These are phyloP conservation scores for Teratosphaeria viscida DNA, from an alignment of 2,329 filamentous ascomycete species.

Conservation along the genomic window DNA sequence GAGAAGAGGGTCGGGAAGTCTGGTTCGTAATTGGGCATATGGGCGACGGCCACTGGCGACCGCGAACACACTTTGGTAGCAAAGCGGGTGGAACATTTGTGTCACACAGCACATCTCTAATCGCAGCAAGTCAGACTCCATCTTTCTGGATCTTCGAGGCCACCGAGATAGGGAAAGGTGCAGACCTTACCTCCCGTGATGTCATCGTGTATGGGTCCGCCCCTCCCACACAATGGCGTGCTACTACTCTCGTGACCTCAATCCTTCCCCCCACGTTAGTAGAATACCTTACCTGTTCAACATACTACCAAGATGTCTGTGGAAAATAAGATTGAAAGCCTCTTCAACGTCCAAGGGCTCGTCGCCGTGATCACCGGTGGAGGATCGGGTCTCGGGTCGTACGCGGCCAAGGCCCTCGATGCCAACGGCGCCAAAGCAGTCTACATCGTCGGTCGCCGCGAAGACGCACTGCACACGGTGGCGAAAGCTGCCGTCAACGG, in stretches of 20 bases:
- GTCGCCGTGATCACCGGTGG: conserved; percentile 46
- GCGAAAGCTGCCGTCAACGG: conserved; percentile 27
- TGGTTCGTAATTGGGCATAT: not conserved
- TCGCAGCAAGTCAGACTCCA: not conserved
- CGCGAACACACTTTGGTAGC: not conserved
- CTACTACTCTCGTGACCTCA: not conserved
- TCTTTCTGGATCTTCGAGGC: not conserved
- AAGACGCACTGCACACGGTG: conserved; percentile 35
- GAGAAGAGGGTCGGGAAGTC: conserved; percentile 12
- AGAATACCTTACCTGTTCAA: not conserved
- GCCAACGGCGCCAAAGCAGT: conserved; percentile 42
- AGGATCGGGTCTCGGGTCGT: conserved; percentile 40
- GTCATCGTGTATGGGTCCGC: not conserved
- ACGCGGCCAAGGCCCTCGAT: conserved; percentile 32
- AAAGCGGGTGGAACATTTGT: not conserved
- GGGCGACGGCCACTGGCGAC: not conserved
- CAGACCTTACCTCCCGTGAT: not conserved
- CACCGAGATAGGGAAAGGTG: not conserved
- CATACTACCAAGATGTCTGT: not conserved
- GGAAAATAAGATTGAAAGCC: conserved; percentile 11
- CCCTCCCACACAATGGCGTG: not conserved
- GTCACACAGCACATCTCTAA: no score
- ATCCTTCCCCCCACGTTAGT: not conserved
- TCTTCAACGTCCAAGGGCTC: conserved; percentile 43
- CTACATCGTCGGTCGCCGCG: conserved; percentile 44